Conservation (phyloP, 2,329 filamentous ascomycete species). For the Botryosphaeria dothidea region DNA sequence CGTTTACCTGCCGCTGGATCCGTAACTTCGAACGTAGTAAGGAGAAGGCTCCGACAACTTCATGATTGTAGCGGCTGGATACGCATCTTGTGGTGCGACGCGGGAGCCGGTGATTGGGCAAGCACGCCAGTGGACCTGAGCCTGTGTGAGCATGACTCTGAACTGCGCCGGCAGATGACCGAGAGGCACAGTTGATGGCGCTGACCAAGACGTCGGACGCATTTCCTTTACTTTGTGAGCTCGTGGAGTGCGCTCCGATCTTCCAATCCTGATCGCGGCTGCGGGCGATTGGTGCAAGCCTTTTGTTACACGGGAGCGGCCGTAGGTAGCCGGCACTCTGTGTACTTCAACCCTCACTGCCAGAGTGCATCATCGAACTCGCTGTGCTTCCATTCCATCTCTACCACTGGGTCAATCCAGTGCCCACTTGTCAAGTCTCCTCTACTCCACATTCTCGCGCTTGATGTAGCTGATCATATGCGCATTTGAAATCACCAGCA, state of each 20-base stretch:
- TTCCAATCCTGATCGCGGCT: not conserved
- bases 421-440: too few species aligned
- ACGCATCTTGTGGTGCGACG: not conserved
- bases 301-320: not conserved
- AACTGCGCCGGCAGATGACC: not conserved
- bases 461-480: too few species aligned
- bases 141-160: not conserved
- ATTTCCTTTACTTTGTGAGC: not conserved
- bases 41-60: conserved; percentile 11
- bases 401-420: not conserved
- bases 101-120: not conserved
- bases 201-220: not conserved
- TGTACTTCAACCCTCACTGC: not conserved
- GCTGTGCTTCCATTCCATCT: not conserved
- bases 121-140: not conserved
- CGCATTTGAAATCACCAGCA: too few species aligned
- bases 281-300: not conserved
- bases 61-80: not conserved
- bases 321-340: not conserved
- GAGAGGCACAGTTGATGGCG: not conserved
- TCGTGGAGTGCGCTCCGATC: not conserved
- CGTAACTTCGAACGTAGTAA: conserved; percentile 15
- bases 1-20: not conserved
- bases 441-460: too few species aligned
- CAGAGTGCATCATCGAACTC: not conserved